Percentiles rank a stretch among this genome's conserved stretches.
phyloP scores from a whole-genome alignment of 2,329 filamentous ascomycete genomes.

The Fusarium sp. region DNA sequence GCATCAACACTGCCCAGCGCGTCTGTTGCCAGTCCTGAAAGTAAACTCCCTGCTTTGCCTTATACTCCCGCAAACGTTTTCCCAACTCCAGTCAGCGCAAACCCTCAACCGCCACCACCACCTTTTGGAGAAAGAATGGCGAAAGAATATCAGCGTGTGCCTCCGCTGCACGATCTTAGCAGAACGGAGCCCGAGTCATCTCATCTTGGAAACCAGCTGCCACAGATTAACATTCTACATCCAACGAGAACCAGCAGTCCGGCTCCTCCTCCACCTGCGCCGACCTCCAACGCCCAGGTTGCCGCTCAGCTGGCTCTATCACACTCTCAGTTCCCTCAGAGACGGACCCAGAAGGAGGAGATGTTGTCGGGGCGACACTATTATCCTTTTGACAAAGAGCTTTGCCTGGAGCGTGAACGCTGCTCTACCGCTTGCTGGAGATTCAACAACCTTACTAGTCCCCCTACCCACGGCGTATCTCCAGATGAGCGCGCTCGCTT shows the following conservation, averaged over 20 bases:
- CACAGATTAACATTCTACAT: conserved; percentile 70
- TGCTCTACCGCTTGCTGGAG: conserved; percentile 85
- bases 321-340: conserved; percentile 63
- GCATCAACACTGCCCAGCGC: conserved; percentile 71
- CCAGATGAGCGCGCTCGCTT: conserved; percentile 75
- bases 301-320: conserved; percentile 72
- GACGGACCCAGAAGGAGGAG: conserved; percentile 83
- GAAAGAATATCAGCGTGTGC: conserved; percentile 72
- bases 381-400: conserved; percentile 80
- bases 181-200: conserved; percentile 68
- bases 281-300: conserved; percentile 63
- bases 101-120: conserved; percentile 57
- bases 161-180: conserved; percentile 70
- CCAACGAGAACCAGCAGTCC: conserved; percentile 65
- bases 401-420: conserved; percentile 85
- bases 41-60: conserved; percentile 71
- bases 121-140: conserved; percentile 64
- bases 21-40: conserved; percentile 70
- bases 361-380: conserved; percentile 88
- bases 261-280: conserved; percentile 55
- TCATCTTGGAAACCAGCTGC: conserved; percentile 64
- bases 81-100: conserved; percentile 73
- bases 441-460: conserved; percentile 84
- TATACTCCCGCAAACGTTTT: conserved; percentile 69
- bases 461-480: conserved; percentile 79